A percentile compares a stretch with the other conserved stretches of the same genome.
phyloP scores from a whole-genome alignment of 345 rosid genomes.

The Schrenkiella parvula region DNA sequence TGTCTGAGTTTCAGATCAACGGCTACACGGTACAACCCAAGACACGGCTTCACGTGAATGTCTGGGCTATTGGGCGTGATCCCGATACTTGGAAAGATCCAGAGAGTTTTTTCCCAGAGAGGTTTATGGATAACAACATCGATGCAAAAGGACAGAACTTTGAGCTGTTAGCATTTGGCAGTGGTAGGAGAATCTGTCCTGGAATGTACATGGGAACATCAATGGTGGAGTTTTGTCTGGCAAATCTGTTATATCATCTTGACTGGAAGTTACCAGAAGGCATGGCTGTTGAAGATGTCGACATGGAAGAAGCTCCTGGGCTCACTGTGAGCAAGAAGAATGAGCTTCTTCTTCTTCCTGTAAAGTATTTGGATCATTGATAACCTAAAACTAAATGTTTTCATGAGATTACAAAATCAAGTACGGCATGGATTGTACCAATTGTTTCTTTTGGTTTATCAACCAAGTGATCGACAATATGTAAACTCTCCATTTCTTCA shows the following conservation, averaged over 20 bases:
- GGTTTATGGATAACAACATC: slow-evolving; percentile 32
- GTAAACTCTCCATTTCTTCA: not conserved
- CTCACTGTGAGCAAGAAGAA: slow-evolving; percentile 21
- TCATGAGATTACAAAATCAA: not conserved
- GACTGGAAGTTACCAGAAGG: slow-evolving; percentile 47
- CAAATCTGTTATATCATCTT: slow-evolving; percentile 38
- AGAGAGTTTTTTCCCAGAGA: slow-evolving; percentile 34
- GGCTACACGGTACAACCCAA: slow-evolving; percentile 33
- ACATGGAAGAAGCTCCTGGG: slow-evolving; percentile 40
- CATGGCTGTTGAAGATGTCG: slow-evolving; percentile 26
- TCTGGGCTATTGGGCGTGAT: slow-evolving; percentile 52
- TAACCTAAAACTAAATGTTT: not conserved
- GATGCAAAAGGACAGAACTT: slow-evolving; percentile 39
- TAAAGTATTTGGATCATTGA: not conserved
- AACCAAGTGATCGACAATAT: not conserved
- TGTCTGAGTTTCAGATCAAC: slow-evolving; percentile 30
- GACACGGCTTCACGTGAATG: slow-evolving; percentile 37
- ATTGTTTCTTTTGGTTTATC: not conserved
- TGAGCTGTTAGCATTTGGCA: slow-evolving; percentile 24
- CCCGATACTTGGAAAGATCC: slow-evolving; percentile 41
- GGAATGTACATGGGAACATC: slow-evolving; percentile 25
- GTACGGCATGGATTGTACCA: not conserved
- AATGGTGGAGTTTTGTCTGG: slow-evolving; percentile 36
- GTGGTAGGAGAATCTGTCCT: slow-evolving; percentile 48
- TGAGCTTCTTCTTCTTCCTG: slow-evolving; percentile 35